These are phyloP conservation scores for Apiospora arundinis DNA, from an alignment of 2,329 filamentous ascomycete species.

Conservation along the genomic window DNA sequence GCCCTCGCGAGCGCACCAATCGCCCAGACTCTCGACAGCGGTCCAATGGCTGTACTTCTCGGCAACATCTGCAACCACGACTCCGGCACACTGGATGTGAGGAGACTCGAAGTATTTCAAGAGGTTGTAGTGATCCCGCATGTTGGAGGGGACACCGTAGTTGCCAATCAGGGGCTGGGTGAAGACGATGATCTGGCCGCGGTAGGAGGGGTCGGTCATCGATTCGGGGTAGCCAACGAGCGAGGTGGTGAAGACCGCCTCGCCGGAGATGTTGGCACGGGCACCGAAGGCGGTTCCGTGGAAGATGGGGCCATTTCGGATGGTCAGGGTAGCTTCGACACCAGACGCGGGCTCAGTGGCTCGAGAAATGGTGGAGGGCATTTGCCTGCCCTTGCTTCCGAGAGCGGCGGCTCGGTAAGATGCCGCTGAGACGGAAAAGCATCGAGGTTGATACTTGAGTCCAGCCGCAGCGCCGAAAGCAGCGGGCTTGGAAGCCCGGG, in stretches of 20 bases:
- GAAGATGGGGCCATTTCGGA: conserved; percentile 95
- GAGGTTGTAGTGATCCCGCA: conserved; percentile 86
- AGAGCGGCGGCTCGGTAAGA: conserved; percentile 58
- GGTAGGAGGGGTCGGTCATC: conserved; percentile 86
- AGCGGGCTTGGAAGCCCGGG: conserved; percentile 59
- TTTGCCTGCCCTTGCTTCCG: conserved; percentile 72
- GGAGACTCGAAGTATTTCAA: conserved; percentile 98
- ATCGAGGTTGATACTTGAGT: conserved; percentile 44
- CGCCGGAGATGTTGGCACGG: conserved; percentile 94
- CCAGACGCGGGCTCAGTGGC: conserved; percentile 71
- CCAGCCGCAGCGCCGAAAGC: conserved; percentile 45
- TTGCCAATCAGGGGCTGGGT: conserved; percentile 98
- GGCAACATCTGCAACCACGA: conserved; percentile 94
- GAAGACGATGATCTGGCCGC: conserved; percentile 96
- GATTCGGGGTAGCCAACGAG: conserved; percentile 98
- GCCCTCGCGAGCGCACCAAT: conserved; percentile 96
- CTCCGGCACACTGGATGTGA: conserved; percentile 93
- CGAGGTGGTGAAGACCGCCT: conserved; percentile 98
- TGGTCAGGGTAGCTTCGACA: conserved; percentile 91
- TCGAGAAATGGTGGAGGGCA: conserved; percentile 63
- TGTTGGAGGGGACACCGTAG: conserved; percentile 91
- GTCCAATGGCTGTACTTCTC: conserved; percentile 98
- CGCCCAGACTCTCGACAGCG: conserved; percentile 87
- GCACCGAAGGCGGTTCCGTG: conserved; percentile 96
- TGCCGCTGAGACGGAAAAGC: conserved; percentile 44